Base-by-base conservation (phyloP, 257 asterid species). In the Cynanchum wilfordii region DNA sequence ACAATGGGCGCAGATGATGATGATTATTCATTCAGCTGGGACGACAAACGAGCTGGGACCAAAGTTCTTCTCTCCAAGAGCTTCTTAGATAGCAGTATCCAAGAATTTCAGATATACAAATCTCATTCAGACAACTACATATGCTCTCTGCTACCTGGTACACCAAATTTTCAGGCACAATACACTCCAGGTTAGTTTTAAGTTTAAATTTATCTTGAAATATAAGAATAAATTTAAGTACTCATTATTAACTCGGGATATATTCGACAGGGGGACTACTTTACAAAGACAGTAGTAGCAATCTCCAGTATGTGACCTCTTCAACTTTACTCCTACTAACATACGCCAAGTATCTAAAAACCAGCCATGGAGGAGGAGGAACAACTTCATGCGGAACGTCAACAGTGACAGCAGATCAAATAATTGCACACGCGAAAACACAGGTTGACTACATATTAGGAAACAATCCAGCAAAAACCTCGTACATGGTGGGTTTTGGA, bases 361-460 rank as follows among this genome's bases (percentile, higher is more conserved):
- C n/a, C n/a, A 38, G 78, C 25, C 80, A 70, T 50, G 84, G 87
- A 27, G 87, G 83, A 51, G 69, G 87, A 27, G 87, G 83, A 51
- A 67, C 27, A 5, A 80, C 81, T 67, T 40, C 88, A 7, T 92
- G 97, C 58, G 97, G 98, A 13, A 54, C 76, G 2, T 69, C 89
- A 63, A 64, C 79, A 22, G 64, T 88, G 68, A 78, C 85, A 16
- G 76, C 90, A 4, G 88, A 89, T 56, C 79, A 79, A 62, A 89
- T 92, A 5, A 68, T 86, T 0, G 74, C 77, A 38, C 72, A 76
- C 0, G 98, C 96, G 8, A 90, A 69, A 82, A 87, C 78, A 70
- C 98, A 90, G 62, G 90, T 90, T 29, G 98, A 92, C 75, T 92
- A 90, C 87, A 84, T 92, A 73, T 80, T 92, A n/a, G 98, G 98